A percentile compares a stretch with the other conserved stretches of the same genome.
phyloP scores from a whole-genome alignment of 345 rosid genomes.

The Carallia pectinifolia region DNA sequence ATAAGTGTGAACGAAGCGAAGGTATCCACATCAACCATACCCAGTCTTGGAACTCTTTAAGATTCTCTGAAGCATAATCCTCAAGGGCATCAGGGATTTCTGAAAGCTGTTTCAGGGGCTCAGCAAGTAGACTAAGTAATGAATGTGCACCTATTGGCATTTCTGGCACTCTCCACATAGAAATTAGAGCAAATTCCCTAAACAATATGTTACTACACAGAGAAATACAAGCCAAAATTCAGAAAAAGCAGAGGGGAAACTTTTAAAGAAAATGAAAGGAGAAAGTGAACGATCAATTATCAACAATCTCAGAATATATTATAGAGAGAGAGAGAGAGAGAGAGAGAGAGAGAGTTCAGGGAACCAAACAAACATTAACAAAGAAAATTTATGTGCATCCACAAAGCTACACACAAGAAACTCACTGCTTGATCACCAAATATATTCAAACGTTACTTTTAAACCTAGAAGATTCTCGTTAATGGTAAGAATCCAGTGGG shows the following conservation, averaged over 20 bases:
- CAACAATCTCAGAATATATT: neutral
- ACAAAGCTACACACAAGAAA: neutral
- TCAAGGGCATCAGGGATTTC: conserved; percentile 56
- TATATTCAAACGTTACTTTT: neutral
- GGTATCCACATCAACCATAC: conserved; percentile 39
- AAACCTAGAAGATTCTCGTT: neutral
- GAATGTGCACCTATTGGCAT: conserved; percentile 95
- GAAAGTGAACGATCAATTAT: neutral
- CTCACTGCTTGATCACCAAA: neutral
- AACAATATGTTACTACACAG: conserved; percentile 76
- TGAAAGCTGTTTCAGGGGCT: conserved; percentile 92
- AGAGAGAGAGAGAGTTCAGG: neutral
- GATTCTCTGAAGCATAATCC: conserved; percentile 67
- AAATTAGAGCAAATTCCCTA: conserved; percentile 91
- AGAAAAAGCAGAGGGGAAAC: neutral
- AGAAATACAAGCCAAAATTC: conserved; percentile 14
- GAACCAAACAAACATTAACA: neutral
- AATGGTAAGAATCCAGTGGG: neutral
- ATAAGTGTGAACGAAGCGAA: conserved; percentile 1
- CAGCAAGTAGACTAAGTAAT: conserved; percentile 91
- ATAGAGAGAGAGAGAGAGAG: too few species aligned
- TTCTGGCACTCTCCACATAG: conserved; percentile 98
- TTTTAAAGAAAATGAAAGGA: conserved; percentile 1
- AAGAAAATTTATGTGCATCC: neutral
- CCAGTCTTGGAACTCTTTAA: conserved; percentile 95